phyloP scores from a whole-genome alignment of 2,329 filamentous ascomycete genomes.

The Aureobasidium pullulans region DNA sequence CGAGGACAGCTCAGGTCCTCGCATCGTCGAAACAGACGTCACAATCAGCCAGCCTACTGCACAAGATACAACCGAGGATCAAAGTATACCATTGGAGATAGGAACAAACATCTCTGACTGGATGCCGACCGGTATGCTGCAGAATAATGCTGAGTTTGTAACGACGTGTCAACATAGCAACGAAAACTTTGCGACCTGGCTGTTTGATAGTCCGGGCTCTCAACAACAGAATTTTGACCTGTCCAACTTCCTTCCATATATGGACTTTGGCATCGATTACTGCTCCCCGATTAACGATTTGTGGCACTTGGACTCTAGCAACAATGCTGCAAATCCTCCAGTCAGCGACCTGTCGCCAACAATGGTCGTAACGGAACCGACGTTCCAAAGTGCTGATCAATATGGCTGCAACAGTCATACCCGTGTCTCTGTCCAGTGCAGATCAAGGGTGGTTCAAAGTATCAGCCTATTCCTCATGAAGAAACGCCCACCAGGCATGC shows the following conservation, averaged over 20 bases:
- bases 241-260: slow-evolving; percentile 19
- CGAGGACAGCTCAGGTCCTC: background rate
- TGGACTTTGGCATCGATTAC: slow-evolving; percentile 22
- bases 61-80: background rate
- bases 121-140: background rate
- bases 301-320: background rate
- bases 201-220: slow-evolving; percentile 23
- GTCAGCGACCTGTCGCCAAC: too few species aligned
- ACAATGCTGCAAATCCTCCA: background rate
- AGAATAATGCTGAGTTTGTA: background rate
- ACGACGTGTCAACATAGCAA: background rate
- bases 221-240: slow-evolving; percentile 21
- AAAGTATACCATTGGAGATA: background rate
- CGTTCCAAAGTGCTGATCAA: background rate
- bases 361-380: too few species aligned
- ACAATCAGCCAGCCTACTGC: background rate
- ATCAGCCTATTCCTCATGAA: background rate
- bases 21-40: background rate
- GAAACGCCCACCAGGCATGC: background rate
- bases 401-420: background rate
- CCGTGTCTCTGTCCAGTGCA: background rate
- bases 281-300: slow-evolving; percentile 3
- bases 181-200: slow-evolving; percentile 23
- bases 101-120: background rate
- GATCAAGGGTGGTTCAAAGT: background rate